Evolutionary conservation across 139 green algal genomes (phyloP).

Genomic region (Chlamydomonas sp.): DNA sequence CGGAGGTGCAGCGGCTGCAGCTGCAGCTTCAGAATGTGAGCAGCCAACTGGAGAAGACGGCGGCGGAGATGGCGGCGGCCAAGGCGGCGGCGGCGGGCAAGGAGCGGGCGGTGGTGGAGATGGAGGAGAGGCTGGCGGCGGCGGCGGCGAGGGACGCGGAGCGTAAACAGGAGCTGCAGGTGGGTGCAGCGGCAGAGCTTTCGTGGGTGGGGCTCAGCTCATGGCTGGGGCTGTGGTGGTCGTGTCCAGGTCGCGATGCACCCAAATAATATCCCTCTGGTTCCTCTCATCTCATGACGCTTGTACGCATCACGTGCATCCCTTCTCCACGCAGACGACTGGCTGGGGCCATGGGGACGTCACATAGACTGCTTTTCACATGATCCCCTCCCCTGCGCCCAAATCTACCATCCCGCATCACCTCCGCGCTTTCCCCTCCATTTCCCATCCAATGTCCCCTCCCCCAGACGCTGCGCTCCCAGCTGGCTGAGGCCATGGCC

Average conservation of each 20-base stretch:
- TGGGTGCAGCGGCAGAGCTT: not conserved
- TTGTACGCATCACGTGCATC: too few species aligned
- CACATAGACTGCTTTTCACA: too few species aligned
- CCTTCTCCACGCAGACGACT: too few species aligned
- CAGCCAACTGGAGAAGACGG: conserved; percentile 3
- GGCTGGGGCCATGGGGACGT: too few species aligned
- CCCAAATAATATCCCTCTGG: too few species aligned
- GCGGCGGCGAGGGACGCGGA: conserved; percentile 31
- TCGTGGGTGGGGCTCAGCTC: not conserved
- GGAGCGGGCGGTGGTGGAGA: conserved; percentile 23
- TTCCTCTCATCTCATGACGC: too few species aligned
- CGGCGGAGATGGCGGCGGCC: conserved; percentile 31
- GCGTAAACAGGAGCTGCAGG: conserved; percentile 33
- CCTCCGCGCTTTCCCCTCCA: too few species aligned
- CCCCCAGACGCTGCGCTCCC: conserved; percentile 4
- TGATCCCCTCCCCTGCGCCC: too few species aligned
- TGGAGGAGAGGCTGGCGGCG: conserved; percentile 28
- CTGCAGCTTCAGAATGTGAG: conserved; percentile 8
- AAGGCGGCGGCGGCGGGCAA: conserved; percentile 24
- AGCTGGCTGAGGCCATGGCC: not conserved
- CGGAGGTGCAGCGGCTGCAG: not conserved
- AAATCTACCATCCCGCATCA: too few species aligned
- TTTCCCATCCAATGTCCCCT: not conserved
- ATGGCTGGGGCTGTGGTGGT: not conserved
- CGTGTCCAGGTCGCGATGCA: not conserved